Percentiles rank a stretch among this genome's conserved stretches.
These are phyloP conservation scores for Vigna radiata DNA, from an alignment of 306 rosid genomes.

Conservation along the genomic window DNA sequence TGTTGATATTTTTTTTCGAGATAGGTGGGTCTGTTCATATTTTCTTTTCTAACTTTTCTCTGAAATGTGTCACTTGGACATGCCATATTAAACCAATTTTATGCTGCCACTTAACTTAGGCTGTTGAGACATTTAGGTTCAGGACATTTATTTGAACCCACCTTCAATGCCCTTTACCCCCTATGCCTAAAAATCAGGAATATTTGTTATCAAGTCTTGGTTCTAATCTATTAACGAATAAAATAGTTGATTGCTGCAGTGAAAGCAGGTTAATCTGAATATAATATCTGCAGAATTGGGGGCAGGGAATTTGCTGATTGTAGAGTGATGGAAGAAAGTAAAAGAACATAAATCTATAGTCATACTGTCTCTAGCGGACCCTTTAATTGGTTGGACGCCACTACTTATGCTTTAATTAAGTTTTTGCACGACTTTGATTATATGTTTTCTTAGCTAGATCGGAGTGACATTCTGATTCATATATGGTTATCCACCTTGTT, in stretches of 20 bases:
- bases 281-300: not conserved
- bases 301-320: too few species aligned
- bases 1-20: not conserved
- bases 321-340: not conserved
- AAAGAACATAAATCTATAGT: not conserved
- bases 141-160: constrained; percentile 1
- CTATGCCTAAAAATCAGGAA: not conserved
- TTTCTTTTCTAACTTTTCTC: too few species aligned
- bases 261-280: constrained; percentile 31
- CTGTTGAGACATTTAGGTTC: constrained; percentile 15
- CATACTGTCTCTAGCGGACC: not conserved
- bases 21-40: not conserved
- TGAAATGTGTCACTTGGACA: not conserved
- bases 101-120: not conserved
- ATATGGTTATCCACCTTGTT: constrained; percentile 19
- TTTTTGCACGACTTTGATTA: not conserved
- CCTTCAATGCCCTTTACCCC: not conserved
- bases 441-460: constrained; percentile 21
- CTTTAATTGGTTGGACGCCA: constrained; percentile 3
- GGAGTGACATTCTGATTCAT: constrained; percentile 5
- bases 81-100: not conserved
- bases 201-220: constrained; percentile 3
- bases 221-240: constrained; percentile 30
- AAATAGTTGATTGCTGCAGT: not conserved
- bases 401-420: not conserved